A percentile compares a stretch with the other conserved stretches of the same genome.
These are phyloP conservation scores for cucumber (Cucumis sativus) DNA, from an alignment of 306 rosid genomes.

Conservation along the genomic window Cucumber_9930_V3 NC_026657.2:26007001-26007500, in stretches of 20 bases:
- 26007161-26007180: slow-evolving; percentile 74
- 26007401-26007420: background rate
- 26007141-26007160: slow-evolving; percentile 70
- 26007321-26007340: background rate
- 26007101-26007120: slow-evolving; percentile 63
- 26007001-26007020: slow-evolving; percentile 81
- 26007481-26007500: background rate
- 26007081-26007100: slow-evolving; percentile 93
- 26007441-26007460: background rate
- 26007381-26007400: background rate
- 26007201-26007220: slow-evolving; percentile 94
- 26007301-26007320: background rate
- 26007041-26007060: slow-evolving; percentile 96
- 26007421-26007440: background rate
- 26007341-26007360: background rate
- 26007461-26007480: background rate
- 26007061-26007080: slow-evolving; percentile 98
- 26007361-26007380: background rate
- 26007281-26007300: background rate
- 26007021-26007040: slow-evolving; percentile 77
- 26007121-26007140: slow-evolving; percentile 88
- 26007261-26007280: background rate
- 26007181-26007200: slow-evolving; percentile 70
- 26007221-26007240: slow-evolving; percentile 5
- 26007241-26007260: background rate